phyloP scores from a whole-genome alignment of 2,329 filamentous ascomycete genomes.

The Exophiala oligosperma region DNA sequence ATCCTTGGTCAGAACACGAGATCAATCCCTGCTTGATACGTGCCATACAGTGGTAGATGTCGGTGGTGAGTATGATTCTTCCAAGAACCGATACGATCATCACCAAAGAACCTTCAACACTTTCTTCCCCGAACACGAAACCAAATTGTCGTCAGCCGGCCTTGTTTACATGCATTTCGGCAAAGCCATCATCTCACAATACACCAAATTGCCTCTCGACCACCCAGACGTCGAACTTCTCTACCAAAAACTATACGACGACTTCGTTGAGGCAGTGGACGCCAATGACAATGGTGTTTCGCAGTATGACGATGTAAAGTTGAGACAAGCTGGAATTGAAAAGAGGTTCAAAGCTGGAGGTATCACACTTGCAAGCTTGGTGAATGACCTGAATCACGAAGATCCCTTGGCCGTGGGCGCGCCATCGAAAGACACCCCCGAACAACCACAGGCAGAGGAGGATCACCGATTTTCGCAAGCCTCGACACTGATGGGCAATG shows the following conservation, averaged over 20 bases:
- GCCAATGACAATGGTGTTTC: conserved; percentile 96
- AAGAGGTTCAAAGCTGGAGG: conserved; percentile 82
- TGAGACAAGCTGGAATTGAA: conserved; percentile 70
- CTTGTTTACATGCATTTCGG: conserved; percentile 97
- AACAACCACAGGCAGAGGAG: conserved; percentile 69
- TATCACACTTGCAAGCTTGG: conserved; percentile 81
- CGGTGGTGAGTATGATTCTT: conserved; percentile 86
- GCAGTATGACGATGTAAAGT: conserved; percentile 69
- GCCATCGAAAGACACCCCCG: conserved; percentile 47
- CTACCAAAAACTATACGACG: conserved; percentile 85
- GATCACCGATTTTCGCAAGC: conserved; percentile 77
- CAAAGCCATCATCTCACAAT: conserved; percentile 72
- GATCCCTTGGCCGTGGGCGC: conserved; percentile 44
- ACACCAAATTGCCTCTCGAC: conserved; percentile 61
- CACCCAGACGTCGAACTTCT: conserved; percentile 70
- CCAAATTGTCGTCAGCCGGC: conserved; percentile 91
- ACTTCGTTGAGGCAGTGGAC: conserved; percentile 93
- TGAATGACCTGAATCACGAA: conserved; percentile 75
- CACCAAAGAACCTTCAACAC: conserved; percentile 90
- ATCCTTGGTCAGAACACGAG: conserved; percentile 80
- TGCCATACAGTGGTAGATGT: conserved; percentile 98
- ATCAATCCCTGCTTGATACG: conserved; percentile 71
- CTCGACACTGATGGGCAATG: conserved; percentile 80
- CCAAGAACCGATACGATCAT: conserved; percentile 83
- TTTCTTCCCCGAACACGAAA: conserved; percentile 78